Evolutionary conservation across 768 basidiomycete species (phyloP), one percentile per base, ranked within the genome.

Genomic region (Saitozyma podzolica): DNA sequence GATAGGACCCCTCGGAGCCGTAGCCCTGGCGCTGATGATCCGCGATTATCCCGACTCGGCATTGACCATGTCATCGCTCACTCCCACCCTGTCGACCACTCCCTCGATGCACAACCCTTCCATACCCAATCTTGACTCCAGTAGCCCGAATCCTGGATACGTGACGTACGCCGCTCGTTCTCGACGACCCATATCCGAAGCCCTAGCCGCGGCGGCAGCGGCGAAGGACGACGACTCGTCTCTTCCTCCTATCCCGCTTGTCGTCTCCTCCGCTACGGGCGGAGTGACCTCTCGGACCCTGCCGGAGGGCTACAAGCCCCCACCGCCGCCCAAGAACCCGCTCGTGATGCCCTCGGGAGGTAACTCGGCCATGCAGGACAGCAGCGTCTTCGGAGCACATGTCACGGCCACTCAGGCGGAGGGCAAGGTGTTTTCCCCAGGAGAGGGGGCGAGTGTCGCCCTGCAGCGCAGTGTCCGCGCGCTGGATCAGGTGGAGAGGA

Each of bases 21-120:
- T 98, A 6, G 90, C 92, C 0, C 83, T 98, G 11, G 93, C 95
- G 0, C 84, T 96, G 56, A 94, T 99, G 91, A 93, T 97, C 65
- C 86, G 90, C 56, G 95, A 99, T 78, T 98, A 97, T 74, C 91
- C 92, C 4, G 92, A 96, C 67, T 83, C 88, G 49, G 84, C 67
- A 16, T 39, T 61, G 29, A 43, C 66, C 87, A 66, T 69, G 50
- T 80, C 81, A 2, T 61, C 69, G 11, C 60, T 77, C 17, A 68
- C 71, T 40, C 69, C 75, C 39, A 61, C 72, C 9, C 43, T 51
- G 13, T 42, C 47, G 29, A 16, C 70, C 67, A 57, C 76, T 0
- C 63, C 74, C 19, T 29, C 29, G 29, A 29, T 72, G 73, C 9
- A 17, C 53, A 54, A 13, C n/a, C 40, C 53, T 10, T 41, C 53